Conservation (phyloP, 148 eudicot genomes). For the Rheum nobile region DNA sequence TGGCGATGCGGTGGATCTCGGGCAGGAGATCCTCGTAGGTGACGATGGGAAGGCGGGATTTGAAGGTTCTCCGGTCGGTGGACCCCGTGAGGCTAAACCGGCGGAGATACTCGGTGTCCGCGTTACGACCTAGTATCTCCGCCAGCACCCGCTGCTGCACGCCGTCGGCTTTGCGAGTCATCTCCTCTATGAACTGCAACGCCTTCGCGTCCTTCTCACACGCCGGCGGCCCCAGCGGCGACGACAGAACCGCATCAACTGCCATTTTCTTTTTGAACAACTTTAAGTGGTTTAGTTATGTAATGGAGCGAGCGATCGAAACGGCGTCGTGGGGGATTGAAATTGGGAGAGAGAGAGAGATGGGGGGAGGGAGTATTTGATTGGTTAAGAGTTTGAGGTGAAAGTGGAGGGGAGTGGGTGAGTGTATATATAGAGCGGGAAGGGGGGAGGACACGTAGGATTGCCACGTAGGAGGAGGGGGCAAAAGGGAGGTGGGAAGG, state of each 20-base stretch:
- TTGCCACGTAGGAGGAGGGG: conserved; percentile 23
- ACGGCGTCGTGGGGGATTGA: neutral
- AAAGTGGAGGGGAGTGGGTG: conserved; percentile 9
- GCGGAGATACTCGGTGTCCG: conserved; percentile 51
- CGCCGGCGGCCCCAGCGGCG: conserved; percentile 64
- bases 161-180: conserved; percentile 57
- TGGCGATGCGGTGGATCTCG: conserved; percentile 68
- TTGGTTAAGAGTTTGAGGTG: neutral
- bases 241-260: conserved; percentile 42
- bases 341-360: neutral
- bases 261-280: conserved; percentile 57
- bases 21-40: conserved; percentile 78
- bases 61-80: conserved; percentile 48
- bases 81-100: conserved; percentile 38
- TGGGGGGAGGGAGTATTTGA: neutral
- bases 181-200: conserved; percentile 62
- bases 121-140: conserved; percentile 59
- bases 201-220: conserved; percentile 79
- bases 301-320: neutral
- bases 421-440: conserved; percentile 14
- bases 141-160: conserved; percentile 53
- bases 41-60: conserved; percentile 46
- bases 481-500: conserved; percentile 36
- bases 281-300: no score
- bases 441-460: conserved; percentile 15